phyloP scores from a whole-genome alignment of 106 monocot genomes.

The Allium cepa region DNA sequence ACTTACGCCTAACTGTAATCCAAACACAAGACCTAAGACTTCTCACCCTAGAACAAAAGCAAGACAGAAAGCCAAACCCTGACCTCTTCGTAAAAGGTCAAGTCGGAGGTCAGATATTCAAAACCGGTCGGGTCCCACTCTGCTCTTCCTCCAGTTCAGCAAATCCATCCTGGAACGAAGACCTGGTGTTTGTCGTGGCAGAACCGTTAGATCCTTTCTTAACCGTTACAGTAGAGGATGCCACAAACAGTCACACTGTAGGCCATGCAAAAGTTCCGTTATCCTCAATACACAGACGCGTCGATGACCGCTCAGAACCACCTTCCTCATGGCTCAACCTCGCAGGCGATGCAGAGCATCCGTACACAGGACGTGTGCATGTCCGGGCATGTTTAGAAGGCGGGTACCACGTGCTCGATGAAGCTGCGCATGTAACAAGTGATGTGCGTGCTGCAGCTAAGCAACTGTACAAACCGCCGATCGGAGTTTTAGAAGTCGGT shows the following conservation, averaged over 20 bases:
- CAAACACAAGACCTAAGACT: constrained; percentile 81
- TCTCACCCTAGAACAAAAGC: constrained; percentile 25
- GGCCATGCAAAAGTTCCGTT: constrained; percentile 59
- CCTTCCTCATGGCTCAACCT: constrained; percentile 86
- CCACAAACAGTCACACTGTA: constrained; percentile 22
- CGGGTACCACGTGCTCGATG: constrained; percentile 92
- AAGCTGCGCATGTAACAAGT: constrained; percentile 68
- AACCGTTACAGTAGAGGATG: constrained; percentile 60
- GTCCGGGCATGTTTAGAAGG: constrained; percentile 75
- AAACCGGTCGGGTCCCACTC: constrained; percentile 37
- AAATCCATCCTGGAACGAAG: constrained; percentile 78
- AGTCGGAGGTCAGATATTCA: constrained; percentile 69
- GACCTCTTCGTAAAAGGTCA: constrained; percentile 72
- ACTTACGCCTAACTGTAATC: constrained; percentile 67
- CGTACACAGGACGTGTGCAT: constrained; percentile 71
- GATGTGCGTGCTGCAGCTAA: constrained; percentile 76
- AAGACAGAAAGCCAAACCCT: background rate
- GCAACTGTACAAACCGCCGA: constrained; percentile 67
- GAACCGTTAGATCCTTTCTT: constrained; percentile 90
- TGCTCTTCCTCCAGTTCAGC: constrained; percentile 28
- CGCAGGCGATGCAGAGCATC: constrained; percentile 34
- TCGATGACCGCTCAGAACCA: constrained; percentile 64
- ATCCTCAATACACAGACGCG: constrained; percentile 59
- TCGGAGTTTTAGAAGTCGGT: constrained; percentile 66
- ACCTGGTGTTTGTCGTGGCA: constrained; percentile 74